Conservation (phyloP, 352 stramenopile genomes). For the Phytophthora parvispora region DNA sequence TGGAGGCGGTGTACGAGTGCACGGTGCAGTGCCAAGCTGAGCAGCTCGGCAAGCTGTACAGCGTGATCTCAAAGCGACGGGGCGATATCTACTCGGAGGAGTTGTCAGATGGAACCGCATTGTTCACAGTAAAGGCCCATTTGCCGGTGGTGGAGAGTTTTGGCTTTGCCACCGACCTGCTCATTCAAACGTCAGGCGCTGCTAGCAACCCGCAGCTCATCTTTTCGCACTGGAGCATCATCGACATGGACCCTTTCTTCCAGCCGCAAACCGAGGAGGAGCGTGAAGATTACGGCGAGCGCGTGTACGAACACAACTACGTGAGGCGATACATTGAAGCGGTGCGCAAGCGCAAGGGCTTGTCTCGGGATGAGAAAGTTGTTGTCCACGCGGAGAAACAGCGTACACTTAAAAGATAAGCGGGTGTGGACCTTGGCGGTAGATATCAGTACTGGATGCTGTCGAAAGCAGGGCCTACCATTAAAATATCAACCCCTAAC, state of each 20-base stretch:
- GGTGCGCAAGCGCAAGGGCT: constrained; percentile 95
- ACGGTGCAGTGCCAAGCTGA: constrained; percentile 90
- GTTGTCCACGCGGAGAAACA: constrained; percentile 98
- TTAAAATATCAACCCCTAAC: not conserved
- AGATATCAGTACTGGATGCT: not conserved
- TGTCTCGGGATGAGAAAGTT: constrained; percentile 96
- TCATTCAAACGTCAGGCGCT: constrained; percentile 95
- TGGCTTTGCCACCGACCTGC: constrained; percentile 94
- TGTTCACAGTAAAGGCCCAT: constrained; percentile 95
- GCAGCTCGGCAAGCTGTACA: constrained; percentile 96
- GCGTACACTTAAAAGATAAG: constrained; percentile 63
- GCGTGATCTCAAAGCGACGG: constrained; percentile 93
- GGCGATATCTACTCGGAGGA: constrained; percentile 93
- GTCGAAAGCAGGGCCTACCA: not conserved
- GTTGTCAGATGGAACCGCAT: constrained; percentile 93
- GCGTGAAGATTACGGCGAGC: constrained; percentile 96
- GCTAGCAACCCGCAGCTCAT: constrained; percentile 97
- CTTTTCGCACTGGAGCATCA: constrained; percentile 96
- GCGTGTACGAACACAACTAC: constrained; percentile 94
- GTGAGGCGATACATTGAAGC: constrained; percentile 96
- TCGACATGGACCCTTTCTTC: constrained; percentile 98
- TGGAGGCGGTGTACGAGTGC: constrained; percentile 94
- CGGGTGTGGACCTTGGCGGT: not conserved
- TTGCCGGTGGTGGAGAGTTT: constrained; percentile 97
- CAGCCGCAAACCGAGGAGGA: constrained; percentile 97